These are phyloP conservation scores for Neoarthrinium moseri DNA, from an alignment of 2,329 filamentous ascomycete genomes.

Conservation along the genomic window DNA sequence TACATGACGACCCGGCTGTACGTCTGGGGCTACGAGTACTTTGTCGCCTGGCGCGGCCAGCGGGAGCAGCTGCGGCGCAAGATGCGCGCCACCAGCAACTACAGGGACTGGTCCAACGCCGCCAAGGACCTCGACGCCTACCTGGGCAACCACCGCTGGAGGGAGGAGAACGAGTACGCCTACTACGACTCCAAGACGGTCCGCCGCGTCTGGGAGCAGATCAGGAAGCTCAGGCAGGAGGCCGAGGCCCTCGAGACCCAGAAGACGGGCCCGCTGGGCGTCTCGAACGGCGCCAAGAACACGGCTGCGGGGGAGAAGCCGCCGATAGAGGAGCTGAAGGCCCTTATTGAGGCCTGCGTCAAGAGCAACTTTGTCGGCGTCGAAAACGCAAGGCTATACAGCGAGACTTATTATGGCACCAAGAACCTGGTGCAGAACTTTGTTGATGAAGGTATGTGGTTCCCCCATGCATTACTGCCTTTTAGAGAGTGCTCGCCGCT, in stretches of 20 bases:
- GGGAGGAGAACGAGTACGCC: conserved; percentile 72
- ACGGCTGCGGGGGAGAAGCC: conserved; percentile 35
- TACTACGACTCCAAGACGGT: conserved; percentile 91
- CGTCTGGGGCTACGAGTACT: conserved; percentile 90
- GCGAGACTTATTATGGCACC: conserved; percentile 96
- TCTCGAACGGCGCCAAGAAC: conserved; percentile 37
- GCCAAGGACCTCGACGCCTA: conserved; percentile 79
- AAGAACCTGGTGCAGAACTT: conserved; percentile 91
- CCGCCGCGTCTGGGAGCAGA: conserved; percentile 71
- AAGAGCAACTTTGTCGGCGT: conserved; percentile 98
- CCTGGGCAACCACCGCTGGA: conserved; percentile 79
- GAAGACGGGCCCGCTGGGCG: conserved; percentile 25
- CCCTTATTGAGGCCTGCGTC: conserved; percentile 82
- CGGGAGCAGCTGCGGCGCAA: conserved; percentile 69
- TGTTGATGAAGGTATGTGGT: conserved; percentile 69
- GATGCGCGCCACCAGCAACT: conserved; percentile 70
- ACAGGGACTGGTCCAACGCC: conserved; percentile 78
- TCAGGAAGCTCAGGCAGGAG: conserved; percentile 61
- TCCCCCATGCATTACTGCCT: background rate
- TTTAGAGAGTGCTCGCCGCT: no score
- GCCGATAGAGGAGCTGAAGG: conserved; percentile 72
- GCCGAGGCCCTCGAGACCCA: conserved; percentile 51
- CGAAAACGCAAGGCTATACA: conserved; percentile 92
- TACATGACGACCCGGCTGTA: conserved; percentile 86
- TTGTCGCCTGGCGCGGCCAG: conserved; percentile 82